Evolutionary conservation across 2,329 filamentous ascomycete genomes (phyloP), one percentile per base, ranked within the genome.

Genomic region (Phyllosticta paracitricarpa): DNA sequence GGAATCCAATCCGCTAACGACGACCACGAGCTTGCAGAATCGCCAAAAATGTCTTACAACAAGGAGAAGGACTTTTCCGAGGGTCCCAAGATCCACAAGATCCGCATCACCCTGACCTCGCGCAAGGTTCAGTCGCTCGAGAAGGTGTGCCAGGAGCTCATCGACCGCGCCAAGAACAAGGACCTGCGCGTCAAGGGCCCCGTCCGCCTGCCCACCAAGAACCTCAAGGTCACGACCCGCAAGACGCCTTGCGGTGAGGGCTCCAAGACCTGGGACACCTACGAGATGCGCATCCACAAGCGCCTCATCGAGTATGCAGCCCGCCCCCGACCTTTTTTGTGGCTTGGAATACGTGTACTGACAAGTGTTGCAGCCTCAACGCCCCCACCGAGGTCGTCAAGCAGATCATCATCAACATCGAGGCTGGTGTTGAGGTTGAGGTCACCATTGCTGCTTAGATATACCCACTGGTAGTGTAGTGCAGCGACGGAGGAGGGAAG

Each of bases 171-270:
- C 76, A 96, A 96, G 85, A 87, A 83, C 84, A 99, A 99, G 92
- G 91, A 95, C 77, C 89, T 99, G 75, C 89, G 89, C 77, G 91
- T 96, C 83, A 97, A 97, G 89, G 93, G 94, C 75, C 91, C 93
- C 77, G 93, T 97, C 80, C 91, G 93, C 76, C 89, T 97, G 74
- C 91, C 94, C 73, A 97, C 92, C 83, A 96, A 97, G 88, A 90
- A 86, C 78, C 86, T 97, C 75, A 91, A 94, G 85, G 86, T 96
- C 84, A 91, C 89, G 78, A 96, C 94, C 84, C 89, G 94, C 76
- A 99, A 99, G 89, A 97, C 94, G 68, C 94, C 94, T 78, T 94
- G 89, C 82, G 94, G 94, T 89, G 94, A 99, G 87, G 94, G 94
- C 82, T 95, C 89, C 81, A 99, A 99, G 91, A 99, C 94, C 76